Percentiles rank a stretch among this genome's conserved stretches.
phyloP scores from a whole-genome alignment of 352 stramenopile species.

The Globisporangium alternatum region DNA sequence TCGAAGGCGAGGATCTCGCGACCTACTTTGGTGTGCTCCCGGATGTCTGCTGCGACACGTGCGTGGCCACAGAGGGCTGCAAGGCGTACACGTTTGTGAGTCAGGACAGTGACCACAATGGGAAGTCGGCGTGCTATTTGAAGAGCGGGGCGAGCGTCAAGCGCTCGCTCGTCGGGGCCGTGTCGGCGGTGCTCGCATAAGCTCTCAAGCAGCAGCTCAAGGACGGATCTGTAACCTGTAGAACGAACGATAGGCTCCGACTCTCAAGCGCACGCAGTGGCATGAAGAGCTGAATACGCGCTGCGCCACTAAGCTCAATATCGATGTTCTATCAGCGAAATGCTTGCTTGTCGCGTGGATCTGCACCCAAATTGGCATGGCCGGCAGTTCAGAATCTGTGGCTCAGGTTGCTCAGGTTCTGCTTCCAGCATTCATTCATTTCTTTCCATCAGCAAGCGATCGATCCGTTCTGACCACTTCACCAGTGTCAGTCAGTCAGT shows the following conservation, averaged over 20 bases:
- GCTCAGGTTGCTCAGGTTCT: too few relatives aligned
- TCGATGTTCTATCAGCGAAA: neutral
- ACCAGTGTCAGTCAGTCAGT: too few relatives aligned
- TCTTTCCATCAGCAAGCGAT: too few relatives aligned
- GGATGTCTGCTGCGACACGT: conserved; percentile 15
- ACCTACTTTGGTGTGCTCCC: conserved; percentile 2
- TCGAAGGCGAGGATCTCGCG: conserved; percentile 5
- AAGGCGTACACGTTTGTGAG: conserved; percentile 22
- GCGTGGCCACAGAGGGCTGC: conserved; percentile 7
- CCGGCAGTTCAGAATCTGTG: neutral
- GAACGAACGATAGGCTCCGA: too few relatives aligned
- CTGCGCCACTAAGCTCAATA: neutral
- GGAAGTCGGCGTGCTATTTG: conserved; percentile 13
- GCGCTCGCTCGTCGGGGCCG: neutral
- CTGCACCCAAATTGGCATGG: too few relatives aligned
- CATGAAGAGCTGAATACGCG: too few relatives aligned
- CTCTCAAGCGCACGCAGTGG: too few relatives aligned
- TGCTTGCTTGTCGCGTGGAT: too few relatives aligned
- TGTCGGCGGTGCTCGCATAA: neutral
- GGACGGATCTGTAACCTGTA: too few relatives aligned
- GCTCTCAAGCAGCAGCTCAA: neutral
- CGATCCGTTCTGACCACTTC: too few relatives aligned
- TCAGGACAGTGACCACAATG: neutral
- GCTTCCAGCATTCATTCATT: too few relatives aligned
- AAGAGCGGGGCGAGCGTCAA: neutral